These are phyloP conservation scores for Moringa oleifera DNA, from an alignment of 345 rosid genomes.

Conservation along the genomic window DNA sequence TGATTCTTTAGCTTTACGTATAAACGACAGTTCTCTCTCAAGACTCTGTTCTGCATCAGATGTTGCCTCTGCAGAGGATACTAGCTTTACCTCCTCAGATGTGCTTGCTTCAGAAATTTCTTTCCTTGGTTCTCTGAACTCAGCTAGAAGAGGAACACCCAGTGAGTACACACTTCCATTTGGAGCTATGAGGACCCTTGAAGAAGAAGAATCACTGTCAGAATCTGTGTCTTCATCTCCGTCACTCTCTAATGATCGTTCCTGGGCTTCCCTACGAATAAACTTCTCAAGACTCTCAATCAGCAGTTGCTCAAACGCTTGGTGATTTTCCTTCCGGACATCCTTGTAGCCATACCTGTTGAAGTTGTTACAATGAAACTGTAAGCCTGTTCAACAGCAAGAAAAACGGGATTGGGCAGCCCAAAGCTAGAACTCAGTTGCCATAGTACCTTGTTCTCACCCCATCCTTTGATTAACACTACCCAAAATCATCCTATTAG, in stretches of 20 bases:
- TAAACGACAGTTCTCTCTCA: constrained; percentile 89
- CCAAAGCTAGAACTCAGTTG: background rate
- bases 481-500: background rate
- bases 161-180: constrained; percentile 91
- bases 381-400: background rate
- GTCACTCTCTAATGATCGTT: constrained; percentile 84
- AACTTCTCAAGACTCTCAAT: constrained; percentile 98
- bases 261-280: constrained; percentile 94
- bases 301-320: constrained; percentile 85
- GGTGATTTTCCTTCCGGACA: constrained; percentile 93
- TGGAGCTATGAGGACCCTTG: constrained; percentile 80
- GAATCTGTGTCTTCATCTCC: constrained; percentile 65
- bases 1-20: constrained; percentile 85
- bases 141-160: constrained; percentile 75
- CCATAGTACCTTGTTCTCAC: background rate
- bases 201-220: constrained; percentile 42
- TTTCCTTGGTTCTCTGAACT: constrained; percentile 36
- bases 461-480: background rate
- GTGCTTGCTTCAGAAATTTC: constrained; percentile 52
- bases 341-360: constrained; percentile 96
- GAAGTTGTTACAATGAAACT: background rate
- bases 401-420: background rate
- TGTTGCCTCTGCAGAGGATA: constrained; percentile 17
- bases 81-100: constrained; percentile 35
- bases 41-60: constrained; percentile 83